phyloP scores from a whole-genome alignment of 2,329 filamentous ascomycete genomes.

The Niveomyces coronatus region DNA sequence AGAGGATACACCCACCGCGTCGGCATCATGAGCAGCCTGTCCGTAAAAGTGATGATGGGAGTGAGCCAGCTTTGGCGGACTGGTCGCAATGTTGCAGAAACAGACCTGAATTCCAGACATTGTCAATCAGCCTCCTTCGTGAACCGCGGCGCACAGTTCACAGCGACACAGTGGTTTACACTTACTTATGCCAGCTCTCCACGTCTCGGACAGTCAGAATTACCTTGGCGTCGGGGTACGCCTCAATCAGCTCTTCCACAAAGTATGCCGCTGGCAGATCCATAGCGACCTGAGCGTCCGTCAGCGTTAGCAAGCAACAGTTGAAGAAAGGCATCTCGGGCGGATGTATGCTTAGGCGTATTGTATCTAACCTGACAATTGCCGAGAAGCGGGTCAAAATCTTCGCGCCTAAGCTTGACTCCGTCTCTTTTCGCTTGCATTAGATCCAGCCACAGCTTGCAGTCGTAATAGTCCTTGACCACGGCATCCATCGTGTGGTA shows the following conservation, averaged over 20 bases:
- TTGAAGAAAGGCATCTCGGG: not conserved
- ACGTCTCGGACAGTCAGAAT: slow-evolving; percentile 3
- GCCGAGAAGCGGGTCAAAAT: slow-evolving; percentile 3
- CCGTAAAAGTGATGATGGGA: not conserved
- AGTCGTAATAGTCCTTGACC: not conserved
- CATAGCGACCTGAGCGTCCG: not conserved
- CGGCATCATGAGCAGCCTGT: slow-evolving; percentile 4
- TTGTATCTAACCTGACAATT: slow-evolving; percentile 4
- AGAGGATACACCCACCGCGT: not conserved
- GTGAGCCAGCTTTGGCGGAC: not conserved
- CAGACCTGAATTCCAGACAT: not conserved
- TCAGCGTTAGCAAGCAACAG: not conserved
- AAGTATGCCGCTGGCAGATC: slow-evolving; percentile 7
- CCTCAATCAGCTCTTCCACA: slow-evolving; percentile 3
- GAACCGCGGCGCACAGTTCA: too few relatives aligned
- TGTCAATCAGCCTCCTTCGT: too few relatives aligned
- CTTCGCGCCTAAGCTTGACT: not conserved
- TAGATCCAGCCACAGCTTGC: slow-evolving; percentile 6
- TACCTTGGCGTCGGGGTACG: slow-evolving; percentile 6
- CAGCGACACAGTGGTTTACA: not conserved
- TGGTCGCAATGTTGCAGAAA: not conserved
- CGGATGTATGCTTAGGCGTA: not conserved
- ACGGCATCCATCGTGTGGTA: slow-evolving; percentile 3
- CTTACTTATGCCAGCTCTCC: slow-evolving; percentile 8
- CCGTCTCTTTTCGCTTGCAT: slow-evolving; percentile 1